Conservation (phyloP, 2,329 filamentous ascomycete species). For the Xylaria multiplex region DNA sequence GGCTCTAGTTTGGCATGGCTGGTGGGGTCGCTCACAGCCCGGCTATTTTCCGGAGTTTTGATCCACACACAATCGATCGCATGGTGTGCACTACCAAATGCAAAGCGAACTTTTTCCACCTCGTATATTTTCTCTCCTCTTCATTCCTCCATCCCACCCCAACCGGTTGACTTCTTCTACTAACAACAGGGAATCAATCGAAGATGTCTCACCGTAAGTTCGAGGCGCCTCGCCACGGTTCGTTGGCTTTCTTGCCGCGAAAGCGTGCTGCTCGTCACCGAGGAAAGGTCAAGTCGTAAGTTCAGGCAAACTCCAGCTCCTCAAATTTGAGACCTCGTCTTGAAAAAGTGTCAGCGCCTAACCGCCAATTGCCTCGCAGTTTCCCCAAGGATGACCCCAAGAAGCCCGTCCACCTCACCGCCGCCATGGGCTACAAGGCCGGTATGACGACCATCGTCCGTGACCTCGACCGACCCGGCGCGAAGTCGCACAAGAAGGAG, state of each 20-base stretch:
- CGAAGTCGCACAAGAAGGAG: conserved; percentile 99
- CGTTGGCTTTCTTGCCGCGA: conserved; percentile 84
- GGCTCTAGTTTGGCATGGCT: conserved; percentile 32
- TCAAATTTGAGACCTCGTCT: conserved; percentile 34
- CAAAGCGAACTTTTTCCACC: conserved; percentile 43
- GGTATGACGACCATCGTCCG: conserved; percentile 99
- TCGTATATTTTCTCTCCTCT: conserved; percentile 39
- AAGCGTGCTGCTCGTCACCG: conserved; percentile 95
- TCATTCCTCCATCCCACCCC: conserved; percentile 43
- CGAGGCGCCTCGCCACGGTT: conserved; percentile 94
- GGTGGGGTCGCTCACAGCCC: conserved; percentile 29
- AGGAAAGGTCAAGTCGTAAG: conserved; percentile 98
- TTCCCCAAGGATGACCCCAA: conserved; percentile 99
- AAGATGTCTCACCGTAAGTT: conserved; percentile 66
- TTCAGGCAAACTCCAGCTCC: conserved; percentile 47
- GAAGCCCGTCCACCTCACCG: conserved; percentile 99
- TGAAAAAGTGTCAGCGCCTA: conserved; percentile 34
- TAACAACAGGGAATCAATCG: conserved; percentile 50
- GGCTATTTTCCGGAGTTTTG: conserved; percentile 45
- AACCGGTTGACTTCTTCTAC: conserved; percentile 49
- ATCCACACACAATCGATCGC: conserved; percentile 38
- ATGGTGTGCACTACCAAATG: conserved; percentile 35
- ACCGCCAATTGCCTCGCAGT: conserved; percentile 59
- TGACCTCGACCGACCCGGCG: conserved; percentile 98
- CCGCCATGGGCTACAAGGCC: conserved; percentile 99